These are phyloP conservation scores for Trypanosoma boissoni DNA, from an alignment of 208 protist genomes.

Conservation along the genomic window DNA sequence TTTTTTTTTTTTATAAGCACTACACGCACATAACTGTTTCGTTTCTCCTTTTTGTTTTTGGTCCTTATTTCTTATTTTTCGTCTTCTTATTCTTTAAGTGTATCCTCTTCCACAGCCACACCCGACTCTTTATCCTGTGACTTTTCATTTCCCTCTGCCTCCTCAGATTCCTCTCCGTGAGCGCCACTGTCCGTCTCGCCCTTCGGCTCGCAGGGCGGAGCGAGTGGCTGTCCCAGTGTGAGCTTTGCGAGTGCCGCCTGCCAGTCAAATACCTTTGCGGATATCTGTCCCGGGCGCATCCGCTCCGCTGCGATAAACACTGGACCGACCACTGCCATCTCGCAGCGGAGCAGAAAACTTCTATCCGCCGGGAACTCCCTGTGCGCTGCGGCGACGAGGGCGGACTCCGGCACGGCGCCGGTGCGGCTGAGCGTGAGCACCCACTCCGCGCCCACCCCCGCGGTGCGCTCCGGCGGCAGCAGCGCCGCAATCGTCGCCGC, in stretches of 20 bases:
- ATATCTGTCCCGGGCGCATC: constrained; percentile 49
- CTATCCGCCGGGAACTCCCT: constrained; percentile 34
- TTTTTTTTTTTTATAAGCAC: too few species aligned
- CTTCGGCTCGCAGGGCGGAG: not conserved
- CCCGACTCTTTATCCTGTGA: too few species aligned
- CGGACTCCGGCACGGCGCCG: constrained; percentile 12
- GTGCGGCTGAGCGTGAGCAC: constrained; percentile 35
- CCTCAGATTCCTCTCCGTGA: constrained; percentile 2
- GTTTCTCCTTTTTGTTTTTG: not conserved
- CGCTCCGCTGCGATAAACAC: constrained; percentile 58
- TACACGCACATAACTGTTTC: too few species aligned
- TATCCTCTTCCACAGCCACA: too few species aligned
- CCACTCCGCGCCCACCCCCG: constrained; percentile 39
- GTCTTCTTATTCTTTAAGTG: not conserved
- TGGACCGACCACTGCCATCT: constrained; percentile 35
- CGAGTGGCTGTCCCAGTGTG: constrained; percentile 43
- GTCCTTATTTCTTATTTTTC: not conserved
- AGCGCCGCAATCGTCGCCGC: constrained; percentile 43
- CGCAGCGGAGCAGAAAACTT: constrained; percentile 50
- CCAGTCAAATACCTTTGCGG: constrained; percentile 63
- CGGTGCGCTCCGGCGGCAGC: constrained; percentile 46
- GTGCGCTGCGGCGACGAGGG: not conserved
- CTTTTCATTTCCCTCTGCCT: not conserved
- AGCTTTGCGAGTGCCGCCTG: constrained; percentile 59
- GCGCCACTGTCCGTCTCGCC: constrained; percentile 10